phyloP scores from a whole-genome alignment of 2,329 filamentous ascomycete genomes.

The Cordyceps militaris region DNA sequence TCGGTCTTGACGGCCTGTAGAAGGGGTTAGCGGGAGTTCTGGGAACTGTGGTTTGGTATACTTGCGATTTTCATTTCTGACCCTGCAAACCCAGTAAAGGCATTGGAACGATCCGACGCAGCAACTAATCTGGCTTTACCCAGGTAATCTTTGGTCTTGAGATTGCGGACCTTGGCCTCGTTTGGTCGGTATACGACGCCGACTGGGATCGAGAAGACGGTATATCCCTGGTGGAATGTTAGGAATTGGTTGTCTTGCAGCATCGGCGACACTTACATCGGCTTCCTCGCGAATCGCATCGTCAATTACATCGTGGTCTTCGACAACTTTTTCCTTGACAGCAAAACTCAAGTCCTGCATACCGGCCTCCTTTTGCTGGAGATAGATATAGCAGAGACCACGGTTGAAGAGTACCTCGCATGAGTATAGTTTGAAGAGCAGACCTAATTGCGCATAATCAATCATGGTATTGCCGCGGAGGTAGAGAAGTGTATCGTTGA shows the following conservation, averaged over 20 bases:
- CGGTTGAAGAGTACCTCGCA: constrained; percentile 98
- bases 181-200: constrained; percentile 93
- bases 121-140: constrained; percentile 93
- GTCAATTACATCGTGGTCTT: constrained; percentile 96
- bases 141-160: constrained; percentile 96
- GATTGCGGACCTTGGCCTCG: constrained; percentile 94
- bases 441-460: constrained; percentile 91
- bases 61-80: constrained; percentile 69
- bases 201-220: constrained; percentile 95
- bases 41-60: constrained; percentile 4
- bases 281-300: constrained; percentile 91
- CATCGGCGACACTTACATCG: constrained; percentile 52
- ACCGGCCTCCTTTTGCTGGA: constrained; percentile 83
- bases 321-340: constrained; percentile 90
- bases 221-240: constrained; percentile 66
- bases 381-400: constrained; percentile 93
- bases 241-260: constrained; percentile 17
- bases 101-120: constrained; percentile 72
- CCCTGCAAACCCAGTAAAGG: constrained; percentile 74
- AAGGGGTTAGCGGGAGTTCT: background rate
- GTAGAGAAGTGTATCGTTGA: constrained; percentile 95
- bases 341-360: constrained; percentile 88
- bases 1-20: constrained; percentile 42
- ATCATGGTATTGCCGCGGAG: constrained; percentile 94
- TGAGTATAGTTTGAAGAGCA: constrained; percentile 94